Percentiles rank a stretch among this genome's conserved stretches.
Conservation (phyloP, 2,329 filamentous ascomycete genomes). For the Paraconiothyrium brasiliense region DNA sequence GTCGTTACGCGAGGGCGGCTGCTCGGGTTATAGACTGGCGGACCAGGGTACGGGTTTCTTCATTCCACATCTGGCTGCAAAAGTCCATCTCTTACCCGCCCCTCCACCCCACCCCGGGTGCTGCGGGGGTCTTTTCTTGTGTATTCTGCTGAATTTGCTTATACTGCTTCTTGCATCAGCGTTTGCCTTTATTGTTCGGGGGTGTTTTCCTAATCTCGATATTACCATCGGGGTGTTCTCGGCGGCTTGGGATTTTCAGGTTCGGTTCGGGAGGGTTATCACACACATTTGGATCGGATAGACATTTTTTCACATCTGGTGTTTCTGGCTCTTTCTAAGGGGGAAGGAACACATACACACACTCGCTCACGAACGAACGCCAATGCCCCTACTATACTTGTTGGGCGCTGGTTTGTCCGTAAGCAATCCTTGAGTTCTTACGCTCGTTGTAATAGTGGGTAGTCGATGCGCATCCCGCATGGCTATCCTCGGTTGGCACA, state of each 20-base stretch:
- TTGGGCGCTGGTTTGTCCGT: slow-evolving; percentile 30
- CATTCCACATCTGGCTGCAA: slow-evolving; percentile 30
- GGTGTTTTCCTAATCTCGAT: slow-evolving; percentile 14
- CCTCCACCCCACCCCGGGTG: slow-evolving; percentile 3
- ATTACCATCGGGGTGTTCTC: background rate
- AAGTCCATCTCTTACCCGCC: slow-evolving; percentile 32
- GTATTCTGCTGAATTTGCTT: slow-evolving; percentile 30
- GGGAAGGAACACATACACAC: slow-evolving; percentile 7
- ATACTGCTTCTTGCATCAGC: slow-evolving; percentile 25
- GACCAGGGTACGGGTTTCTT: slow-evolving; percentile 28
- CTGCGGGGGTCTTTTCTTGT: slow-evolving; percentile 31
- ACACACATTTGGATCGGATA: slow-evolving; percentile 16
- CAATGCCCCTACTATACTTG: slow-evolving; percentile 35
- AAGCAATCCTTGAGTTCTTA: slow-evolving; percentile 43
- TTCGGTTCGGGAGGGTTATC: slow-evolving; percentile 16
- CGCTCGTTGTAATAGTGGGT: slow-evolving; percentile 50
- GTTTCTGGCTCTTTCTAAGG: slow-evolving; percentile 22
- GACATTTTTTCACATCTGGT: slow-evolving; percentile 35
- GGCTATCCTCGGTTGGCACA: slow-evolving; percentile 22
- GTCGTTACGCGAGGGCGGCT: slow-evolving; percentile 42
- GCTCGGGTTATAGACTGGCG: slow-evolving; percentile 46
- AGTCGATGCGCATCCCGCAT: background rate
- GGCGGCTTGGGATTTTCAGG: slow-evolving; percentile 10
- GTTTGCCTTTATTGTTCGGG: slow-evolving; percentile 32
- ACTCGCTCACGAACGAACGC: slow-evolving; percentile 42